Base-by-base conservation (phyloP, 2,329 filamentous ascomycete genomes). In the Pleoardoris graminearum region DNA sequence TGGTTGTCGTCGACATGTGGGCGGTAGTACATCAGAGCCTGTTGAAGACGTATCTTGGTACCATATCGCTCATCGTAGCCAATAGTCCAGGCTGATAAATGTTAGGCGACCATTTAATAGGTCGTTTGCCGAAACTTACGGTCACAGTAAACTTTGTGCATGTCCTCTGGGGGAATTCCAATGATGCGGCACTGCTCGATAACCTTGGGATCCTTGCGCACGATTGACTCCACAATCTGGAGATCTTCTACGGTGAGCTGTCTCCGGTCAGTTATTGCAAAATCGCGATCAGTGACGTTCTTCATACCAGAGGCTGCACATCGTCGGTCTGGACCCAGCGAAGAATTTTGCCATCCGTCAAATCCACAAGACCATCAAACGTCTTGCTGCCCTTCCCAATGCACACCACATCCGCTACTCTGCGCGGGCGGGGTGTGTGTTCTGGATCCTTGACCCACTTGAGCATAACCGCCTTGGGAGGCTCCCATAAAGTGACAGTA, bases 61-160 rank as follows among this genome's bases (percentile, higher is more conserved):
- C 91, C 92, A 65, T 91, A 94, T 38, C 92, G 87, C 76, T 95
- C 90, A 65, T 97, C 92, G 69, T 91, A 96, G 43, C 92, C 92
- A 73, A 97, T 96, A 0, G 92, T 96, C 92, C 92, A 97, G 10
- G 90, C 83, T 85, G 55, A 8, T 11, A 29, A 49, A 22, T 16
- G 21, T 71, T 25, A 66, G 60, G 19, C n/a, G 19, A 19, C 12
- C 14, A 36, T 22, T 7, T 36, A 1, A 11, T n/a, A n/a, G n/a
- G 3, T 1, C 14, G 12, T 36, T 36, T n/a, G 12, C 5, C 10
- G 16, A 7, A 30, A 80, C 82, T 75, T 70, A 82, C 85, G 91
- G 70, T 97, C 92, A 74, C 91, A 96, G 78, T 95, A 96, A 42
- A 97, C 90, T 76, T 96, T 96, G 79, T 94, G 79, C 92, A 97